A percentile compares a stretch with the other conserved stretches of the same genome.
These are phyloP conservation scores for Nothomitra cinnamomea DNA, from an alignment of 2,329 filamentous ascomycete species.

Conservation along the genomic window DNA sequence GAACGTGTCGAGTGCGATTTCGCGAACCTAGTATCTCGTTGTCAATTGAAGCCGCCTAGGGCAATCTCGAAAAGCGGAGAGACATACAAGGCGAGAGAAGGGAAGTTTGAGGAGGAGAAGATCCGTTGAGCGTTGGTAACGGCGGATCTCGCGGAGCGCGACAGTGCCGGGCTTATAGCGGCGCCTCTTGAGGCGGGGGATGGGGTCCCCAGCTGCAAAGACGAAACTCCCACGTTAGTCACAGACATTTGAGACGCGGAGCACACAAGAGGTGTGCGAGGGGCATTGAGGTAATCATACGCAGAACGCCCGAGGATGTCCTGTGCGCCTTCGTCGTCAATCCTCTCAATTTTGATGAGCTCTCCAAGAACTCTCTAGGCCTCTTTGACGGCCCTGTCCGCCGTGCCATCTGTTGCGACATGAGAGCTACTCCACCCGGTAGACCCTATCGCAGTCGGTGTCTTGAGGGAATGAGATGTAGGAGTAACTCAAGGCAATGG, in stretches of 20 bases:
- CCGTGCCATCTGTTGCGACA: not conserved
- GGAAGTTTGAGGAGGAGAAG: conserved; percentile 67
- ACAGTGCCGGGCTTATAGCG: conserved; percentile 66
- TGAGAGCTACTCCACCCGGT: not conserved
- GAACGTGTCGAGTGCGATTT: conserved; percentile 40
- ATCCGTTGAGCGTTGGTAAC: conserved; percentile 79
- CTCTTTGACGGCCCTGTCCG: not conserved
- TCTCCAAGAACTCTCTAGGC: not conserved
- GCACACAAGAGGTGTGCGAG: no score
- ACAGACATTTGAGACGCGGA: not conserved
- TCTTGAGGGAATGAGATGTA: no score
- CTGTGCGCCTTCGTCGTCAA: not conserved
- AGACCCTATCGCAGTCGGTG: no score
- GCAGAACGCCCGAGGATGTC: not conserved
- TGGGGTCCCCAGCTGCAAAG: conserved; percentile 50
- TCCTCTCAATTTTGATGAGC: not conserved
- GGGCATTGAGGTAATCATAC: not conserved
- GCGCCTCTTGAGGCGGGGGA: conserved; percentile 38
- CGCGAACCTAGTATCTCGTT: conserved; percentile 32
- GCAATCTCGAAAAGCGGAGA: conserved; percentile 52
- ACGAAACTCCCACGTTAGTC: not conserved
- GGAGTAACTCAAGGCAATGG: no score
- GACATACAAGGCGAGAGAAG: conserved; percentile 53
- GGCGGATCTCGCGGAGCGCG: conserved; percentile 79
- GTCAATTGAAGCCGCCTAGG: conserved; percentile 25